These are phyloP conservation scores for Euphorbia peplus DNA, from an alignment of 345 rosid genomes.

Conservation along the genomic window DNA sequence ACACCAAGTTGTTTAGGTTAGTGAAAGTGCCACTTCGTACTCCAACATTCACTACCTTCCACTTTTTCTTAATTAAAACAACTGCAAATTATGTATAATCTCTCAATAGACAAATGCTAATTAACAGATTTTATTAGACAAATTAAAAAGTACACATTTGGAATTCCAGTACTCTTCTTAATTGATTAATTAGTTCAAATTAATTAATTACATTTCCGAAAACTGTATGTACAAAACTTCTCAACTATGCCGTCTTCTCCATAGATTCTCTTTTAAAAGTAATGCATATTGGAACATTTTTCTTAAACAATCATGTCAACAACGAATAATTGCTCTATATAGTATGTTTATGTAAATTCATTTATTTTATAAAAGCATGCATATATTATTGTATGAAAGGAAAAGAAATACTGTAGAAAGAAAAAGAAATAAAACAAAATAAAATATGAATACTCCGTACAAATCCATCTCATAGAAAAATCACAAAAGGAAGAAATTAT, in stretches of 20 bases:
- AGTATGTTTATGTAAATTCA: too few relatives aligned
- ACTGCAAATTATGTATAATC: neutral
- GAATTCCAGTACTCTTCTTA: neutral
- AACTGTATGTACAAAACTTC: neutral
- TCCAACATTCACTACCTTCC: constrained; percentile 3
- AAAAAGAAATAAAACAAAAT: too few relatives aligned
- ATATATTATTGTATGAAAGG: too few relatives aligned
- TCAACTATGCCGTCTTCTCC: neutral
- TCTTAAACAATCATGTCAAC: neutral
- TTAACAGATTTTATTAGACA: neutral
- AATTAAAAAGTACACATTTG: neutral
- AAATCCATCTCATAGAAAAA: too few relatives aligned
- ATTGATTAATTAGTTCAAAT: neutral
- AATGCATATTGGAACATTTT: neutral
- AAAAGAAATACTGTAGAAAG: too few relatives aligned
- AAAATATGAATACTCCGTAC: too few relatives aligned
- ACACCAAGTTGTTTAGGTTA: neutral
- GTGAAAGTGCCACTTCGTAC: neutral
- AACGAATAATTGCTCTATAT: neutral
- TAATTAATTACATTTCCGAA: neutral
- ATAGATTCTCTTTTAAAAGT: neutral
- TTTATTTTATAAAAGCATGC: too few relatives aligned
- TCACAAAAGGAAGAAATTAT: too few relatives aligned
- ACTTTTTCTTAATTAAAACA: neutral
- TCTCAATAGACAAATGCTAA: neutral